A percentile compares a stretch with the other conserved stretches of the same genome.
Evolutionary conservation across 2,329 filamentous ascomycete species (phyloP).

Genomic region (Diaporthe humulicola): DNA sequence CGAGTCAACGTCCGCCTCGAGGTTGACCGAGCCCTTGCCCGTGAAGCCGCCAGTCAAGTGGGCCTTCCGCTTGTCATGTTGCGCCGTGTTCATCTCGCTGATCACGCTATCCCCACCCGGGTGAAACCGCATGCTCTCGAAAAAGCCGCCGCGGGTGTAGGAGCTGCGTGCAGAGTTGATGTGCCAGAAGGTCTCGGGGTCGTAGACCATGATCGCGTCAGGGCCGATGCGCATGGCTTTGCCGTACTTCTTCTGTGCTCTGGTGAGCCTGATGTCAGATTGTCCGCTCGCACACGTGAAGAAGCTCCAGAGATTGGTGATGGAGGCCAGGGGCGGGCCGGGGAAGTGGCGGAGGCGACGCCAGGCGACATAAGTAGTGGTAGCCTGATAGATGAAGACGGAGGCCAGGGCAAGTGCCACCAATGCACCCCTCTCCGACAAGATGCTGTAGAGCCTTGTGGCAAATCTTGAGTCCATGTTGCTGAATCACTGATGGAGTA

Average conservation of each 20-base stretch:
- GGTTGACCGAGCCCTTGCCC: constrained; percentile 45
- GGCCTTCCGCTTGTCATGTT: constrained; percentile 48
- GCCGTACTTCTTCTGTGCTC: constrained; percentile 46
- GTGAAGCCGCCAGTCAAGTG: constrained; percentile 45
- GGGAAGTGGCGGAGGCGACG: constrained; percentile 46
- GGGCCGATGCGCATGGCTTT: constrained; percentile 48
- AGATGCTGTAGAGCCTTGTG: neutral
- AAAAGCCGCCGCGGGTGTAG: constrained; percentile 47
- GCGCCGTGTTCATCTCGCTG: constrained; percentile 43
- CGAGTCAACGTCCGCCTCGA: constrained; percentile 42
- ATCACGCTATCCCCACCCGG: constrained; percentile 46
- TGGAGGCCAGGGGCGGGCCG: constrained; percentile 44
- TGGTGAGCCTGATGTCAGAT: constrained; percentile 41
- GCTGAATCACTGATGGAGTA: neutral
- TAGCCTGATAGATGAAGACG: neutral
- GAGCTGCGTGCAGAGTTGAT: constrained; percentile 47
- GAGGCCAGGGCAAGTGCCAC: neutral
- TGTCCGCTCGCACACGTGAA: constrained; percentile 41
- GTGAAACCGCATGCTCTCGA: constrained; percentile 45
- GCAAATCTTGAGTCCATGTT: neutral
- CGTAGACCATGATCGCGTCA: constrained; percentile 45
- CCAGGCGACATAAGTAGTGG: constrained; percentile 40
- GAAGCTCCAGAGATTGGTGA: constrained; percentile 47
- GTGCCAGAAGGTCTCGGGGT: constrained; percentile 45
- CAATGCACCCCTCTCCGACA: neutral